Evolutionary conservation across 495 filamentous ascomycete species (phyloP), one percentile per base, ranked within the genome.

Genomic region (Penicillium pancosmium): DNA sequence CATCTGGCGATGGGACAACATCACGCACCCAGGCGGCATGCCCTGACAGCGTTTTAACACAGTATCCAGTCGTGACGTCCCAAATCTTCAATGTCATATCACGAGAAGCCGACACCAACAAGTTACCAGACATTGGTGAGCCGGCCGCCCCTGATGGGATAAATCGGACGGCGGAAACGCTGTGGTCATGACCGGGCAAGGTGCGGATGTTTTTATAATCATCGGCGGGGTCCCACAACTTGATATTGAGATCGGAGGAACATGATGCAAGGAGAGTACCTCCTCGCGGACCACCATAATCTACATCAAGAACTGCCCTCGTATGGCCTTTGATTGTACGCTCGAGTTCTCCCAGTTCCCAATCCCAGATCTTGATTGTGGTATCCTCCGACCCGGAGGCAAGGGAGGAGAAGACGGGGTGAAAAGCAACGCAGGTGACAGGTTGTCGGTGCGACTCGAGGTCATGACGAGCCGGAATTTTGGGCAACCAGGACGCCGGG

Each of bases 321-420:
- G 91, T 96, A 69, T 98, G 94, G 2, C 93, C 93, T 66, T 97
- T 97, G 43, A 97, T 81, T 0, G 94, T 98, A 27, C 88, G 75
- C 68, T 97, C 93, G 9, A 97, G 81, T 70, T 97, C 93, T 19
- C 94, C 94, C 16, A 96, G 77, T 64, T 98, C 94, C 91, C 92
- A 97, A 67, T 97, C 94, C 94, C 94, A 98, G 51, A 98, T 92
- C 69, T 98, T 98, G 68, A 98, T 84, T 21, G 91, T 97, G 19
- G 85, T 87, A 71, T 98, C 93, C 72, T 97, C 94, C 38, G 93
- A 96, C 16, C 91, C 94, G 1, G 92, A 94, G 13, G 94, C 94
- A 11, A 98, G 79, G 1, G 90, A 91, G 18, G 92, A 92, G 70
- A 96, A 97, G 54, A 94, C 79, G 0, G 94, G 93, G 71, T 98